A percentile compares a stretch with the other conserved stretches of the same genome.
Evolutionary conservation across 176 grass and related monocot species (phyloP).

Genomic region (Aegilops tauschii): DNA sequence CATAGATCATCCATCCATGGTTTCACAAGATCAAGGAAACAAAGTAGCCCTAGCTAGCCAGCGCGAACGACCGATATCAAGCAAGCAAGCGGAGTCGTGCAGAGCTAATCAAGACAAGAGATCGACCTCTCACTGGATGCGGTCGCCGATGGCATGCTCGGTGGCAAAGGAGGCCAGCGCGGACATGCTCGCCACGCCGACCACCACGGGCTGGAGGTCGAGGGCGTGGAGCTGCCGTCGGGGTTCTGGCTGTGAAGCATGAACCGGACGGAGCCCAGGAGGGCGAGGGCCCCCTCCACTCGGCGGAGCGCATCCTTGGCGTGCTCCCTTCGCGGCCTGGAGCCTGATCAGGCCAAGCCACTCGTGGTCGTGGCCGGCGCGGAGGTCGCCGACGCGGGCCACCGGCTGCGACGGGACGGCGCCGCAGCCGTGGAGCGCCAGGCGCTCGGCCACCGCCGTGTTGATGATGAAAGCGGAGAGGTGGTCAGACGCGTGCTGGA

Average conservation of each 20-base stretch:
- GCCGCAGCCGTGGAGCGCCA: too few relatives aligned
- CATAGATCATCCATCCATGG: neutral
- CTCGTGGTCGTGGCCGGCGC: neutral
- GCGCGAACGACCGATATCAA: neutral
- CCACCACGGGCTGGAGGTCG: neutral
- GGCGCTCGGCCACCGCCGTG: too few relatives aligned
- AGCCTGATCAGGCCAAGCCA: neutral
- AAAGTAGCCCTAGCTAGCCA: neutral
- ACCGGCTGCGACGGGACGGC: too few relatives aligned
- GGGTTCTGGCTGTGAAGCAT: neutral
- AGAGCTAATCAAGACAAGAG: neutral
- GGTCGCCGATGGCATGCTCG: neutral
- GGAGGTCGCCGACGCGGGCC: too few relatives aligned
- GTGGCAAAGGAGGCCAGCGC: neutral
- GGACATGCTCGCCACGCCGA: neutral
- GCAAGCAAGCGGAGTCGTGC: neutral
- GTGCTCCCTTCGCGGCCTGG: neutral
- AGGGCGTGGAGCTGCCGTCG: neutral
- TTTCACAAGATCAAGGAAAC: neutral
- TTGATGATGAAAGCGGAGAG: too few relatives aligned
- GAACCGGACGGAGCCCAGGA: neutral
- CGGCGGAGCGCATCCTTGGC: neutral
- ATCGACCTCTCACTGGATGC: neutral
- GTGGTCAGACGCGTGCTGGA: too few relatives aligned
- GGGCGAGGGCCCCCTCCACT: neutral